A percentile compares a stretch with the other conserved stretches of the same genome.
Conservation (phyloP, 176 grass and related monocot species). For the Oryza australiensis region DNA sequence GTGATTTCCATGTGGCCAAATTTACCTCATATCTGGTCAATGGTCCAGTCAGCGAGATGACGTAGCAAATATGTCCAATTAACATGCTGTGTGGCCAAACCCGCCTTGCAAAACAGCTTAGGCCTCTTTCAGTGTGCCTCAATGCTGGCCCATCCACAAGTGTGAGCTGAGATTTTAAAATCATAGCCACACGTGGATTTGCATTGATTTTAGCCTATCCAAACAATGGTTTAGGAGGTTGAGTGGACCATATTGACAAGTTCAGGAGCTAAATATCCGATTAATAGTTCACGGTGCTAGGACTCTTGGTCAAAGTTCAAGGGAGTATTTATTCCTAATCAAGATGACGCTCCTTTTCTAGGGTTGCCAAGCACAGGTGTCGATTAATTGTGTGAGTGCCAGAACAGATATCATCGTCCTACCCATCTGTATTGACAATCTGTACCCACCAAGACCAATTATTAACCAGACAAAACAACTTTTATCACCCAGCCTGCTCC, state of each 20-base stretch:
- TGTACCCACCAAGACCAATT: slow-evolving; percentile 26
- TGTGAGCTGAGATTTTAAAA: background rate
- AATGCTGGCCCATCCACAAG: background rate
- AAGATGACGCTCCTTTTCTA: slow-evolving; percentile 2
- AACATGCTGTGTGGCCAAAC: background rate
- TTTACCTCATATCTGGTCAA: background rate
- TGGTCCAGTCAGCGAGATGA: background rate
- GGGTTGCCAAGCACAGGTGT: slow-evolving; percentile 13
- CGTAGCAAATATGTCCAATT: background rate
- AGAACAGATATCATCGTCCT: slow-evolving; percentile 1
- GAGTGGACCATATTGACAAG: background rate
- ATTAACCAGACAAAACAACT: slow-evolving; percentile 9
- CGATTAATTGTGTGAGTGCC: background rate
- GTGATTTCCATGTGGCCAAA: too few relatives aligned
- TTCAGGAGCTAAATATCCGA: background rate
- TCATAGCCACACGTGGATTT: background rate
- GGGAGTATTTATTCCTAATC: background rate
- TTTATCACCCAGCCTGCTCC: slow-evolving; percentile 4
- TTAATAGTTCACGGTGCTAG: background rate
- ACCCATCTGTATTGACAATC: slow-evolving; percentile 26
- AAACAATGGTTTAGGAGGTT: background rate
- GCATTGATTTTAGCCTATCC: background rate
- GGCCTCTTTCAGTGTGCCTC: background rate
- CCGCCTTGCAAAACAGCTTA: background rate
- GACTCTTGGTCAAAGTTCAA: background rate